A percentile compares a stretch with the other conserved stretches of the same genome.
These are phyloP conservation scores for Fusarium chaquense DNA, from an alignment of 2,329 filamentous ascomycete species.

Conservation along the genomic window DNA sequence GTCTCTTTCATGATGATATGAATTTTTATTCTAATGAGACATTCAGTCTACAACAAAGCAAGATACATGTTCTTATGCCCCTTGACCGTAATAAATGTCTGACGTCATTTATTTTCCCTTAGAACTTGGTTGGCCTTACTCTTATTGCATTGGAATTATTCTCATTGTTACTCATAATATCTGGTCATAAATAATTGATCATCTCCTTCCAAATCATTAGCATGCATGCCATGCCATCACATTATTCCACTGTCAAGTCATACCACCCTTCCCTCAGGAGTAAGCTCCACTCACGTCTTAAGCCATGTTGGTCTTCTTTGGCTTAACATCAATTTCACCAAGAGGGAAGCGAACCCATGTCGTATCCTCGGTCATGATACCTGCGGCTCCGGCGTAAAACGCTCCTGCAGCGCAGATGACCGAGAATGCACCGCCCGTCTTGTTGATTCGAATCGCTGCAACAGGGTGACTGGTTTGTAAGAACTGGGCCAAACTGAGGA, in stretches of 20 bases:
- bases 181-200: neutral
- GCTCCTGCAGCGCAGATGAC: slow-evolving; percentile 54
- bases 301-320: slow-evolving; percentile 43
- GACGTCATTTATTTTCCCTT: slow-evolving; percentile 11
- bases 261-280: neutral
- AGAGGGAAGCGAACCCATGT: slow-evolving; percentile 58
- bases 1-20: neutral
- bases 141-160: neutral
- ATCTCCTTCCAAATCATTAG: neutral
- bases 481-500: slow-evolving; percentile 70
- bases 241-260: neutral
- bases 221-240: neutral
- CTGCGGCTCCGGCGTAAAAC: slow-evolving; percentile 57
- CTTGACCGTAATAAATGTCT: neutral
- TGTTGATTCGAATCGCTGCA: slow-evolving; percentile 59
- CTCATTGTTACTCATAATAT: neutral
- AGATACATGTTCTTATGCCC: neutral
- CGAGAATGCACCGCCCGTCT: slow-evolving; percentile 55
- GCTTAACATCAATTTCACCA: slow-evolving; percentile 50
- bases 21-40: neutral
- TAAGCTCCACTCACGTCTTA: slow-evolving; percentile 1
- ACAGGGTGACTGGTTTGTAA: slow-evolving; percentile 53
- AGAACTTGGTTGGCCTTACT: neutral
- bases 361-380: slow-evolving; percentile 57
- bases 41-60: neutral